phyloP scores from a whole-genome alignment of 2,329 filamentous ascomycete species.

The Xylariaceae sp. region DNA sequence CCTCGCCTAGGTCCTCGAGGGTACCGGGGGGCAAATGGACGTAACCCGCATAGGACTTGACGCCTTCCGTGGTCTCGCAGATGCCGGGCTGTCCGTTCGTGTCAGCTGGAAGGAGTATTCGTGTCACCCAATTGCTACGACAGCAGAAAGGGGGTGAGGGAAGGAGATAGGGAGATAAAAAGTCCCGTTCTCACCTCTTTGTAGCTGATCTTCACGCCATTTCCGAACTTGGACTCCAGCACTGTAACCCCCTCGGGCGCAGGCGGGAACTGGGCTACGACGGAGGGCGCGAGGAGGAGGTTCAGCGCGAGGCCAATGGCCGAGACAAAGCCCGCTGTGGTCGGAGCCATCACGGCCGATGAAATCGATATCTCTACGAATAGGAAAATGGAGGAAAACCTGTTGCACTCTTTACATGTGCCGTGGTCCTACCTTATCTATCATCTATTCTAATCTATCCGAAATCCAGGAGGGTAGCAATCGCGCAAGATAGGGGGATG shows the following conservation, averaged over 20 bases:
- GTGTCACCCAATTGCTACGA: background rate
- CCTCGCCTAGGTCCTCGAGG: constrained; percentile 42
- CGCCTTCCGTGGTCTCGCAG: constrained; percentile 51
- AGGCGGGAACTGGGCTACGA: constrained; percentile 29
- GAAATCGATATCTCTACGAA: too few relatives aligned
- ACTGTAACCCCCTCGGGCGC: constrained; percentile 37
- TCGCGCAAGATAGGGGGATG: too few relatives aligned
- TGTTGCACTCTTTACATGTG: too few relatives aligned
- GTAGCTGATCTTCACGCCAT: constrained; percentile 55
- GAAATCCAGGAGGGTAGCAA: too few relatives aligned
- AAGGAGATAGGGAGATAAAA: background rate
- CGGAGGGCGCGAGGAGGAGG: constrained; percentile 19
- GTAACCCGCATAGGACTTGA: constrained; percentile 58
- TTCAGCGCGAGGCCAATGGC: constrained; percentile 11
- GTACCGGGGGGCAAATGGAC: constrained; percentile 45
- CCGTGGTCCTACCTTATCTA: too few relatives aligned
- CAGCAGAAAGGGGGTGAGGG: background rate
- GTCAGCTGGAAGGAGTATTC: background rate
- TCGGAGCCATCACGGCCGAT: constrained; percentile 11
- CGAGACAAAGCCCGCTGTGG: constrained; percentile 7
- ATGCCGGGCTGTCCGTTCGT: constrained; percentile 41
- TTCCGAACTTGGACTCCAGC: constrained; percentile 51
- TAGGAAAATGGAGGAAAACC: too few relatives aligned
- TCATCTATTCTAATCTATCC: too few relatives aligned
- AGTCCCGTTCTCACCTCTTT: constrained; percentile 38